phyloP scores from a whole-genome alignment of 768 basidiomycete genomes.

The Crucibulum laeve region DNA sequence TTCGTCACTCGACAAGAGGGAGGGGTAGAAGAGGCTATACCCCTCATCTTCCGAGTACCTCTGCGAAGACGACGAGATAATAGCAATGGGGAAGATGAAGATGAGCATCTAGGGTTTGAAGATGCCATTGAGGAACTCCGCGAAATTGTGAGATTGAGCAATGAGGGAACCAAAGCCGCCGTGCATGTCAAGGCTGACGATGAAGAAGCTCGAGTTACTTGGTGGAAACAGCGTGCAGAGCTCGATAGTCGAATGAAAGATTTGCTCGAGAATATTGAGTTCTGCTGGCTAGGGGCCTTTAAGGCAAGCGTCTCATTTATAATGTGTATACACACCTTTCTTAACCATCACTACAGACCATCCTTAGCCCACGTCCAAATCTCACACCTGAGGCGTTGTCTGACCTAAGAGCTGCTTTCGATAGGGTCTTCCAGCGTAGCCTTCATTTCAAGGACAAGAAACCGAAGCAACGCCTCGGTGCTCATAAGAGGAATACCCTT shows the following conservation, averaged over 20 bases:
- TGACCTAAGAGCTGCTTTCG: conserved; percentile 63
- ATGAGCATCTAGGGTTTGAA: conserved; percentile 69
- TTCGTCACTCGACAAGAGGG: conserved; percentile 78
- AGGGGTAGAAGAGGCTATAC: conserved; percentile 33
- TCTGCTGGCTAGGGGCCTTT: conserved; percentile 96
- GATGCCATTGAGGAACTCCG: conserved; percentile 68
- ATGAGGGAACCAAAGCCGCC: conserved; percentile 72
- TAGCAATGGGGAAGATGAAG: conserved; percentile 62
- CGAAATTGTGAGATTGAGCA: conserved; percentile 77
- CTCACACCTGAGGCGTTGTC: conserved; percentile 41
- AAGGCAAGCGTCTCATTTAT: conserved; percentile 53
- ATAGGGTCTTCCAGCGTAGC: conserved; percentile 69
- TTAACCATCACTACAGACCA: conserved; percentile 40
- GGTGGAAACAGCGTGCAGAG: conserved; percentile 82
- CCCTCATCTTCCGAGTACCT: conserved; percentile 86
- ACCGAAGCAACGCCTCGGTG: conserved; percentile 28
- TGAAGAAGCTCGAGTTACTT: conserved; percentile 57
- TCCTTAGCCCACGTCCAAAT: conserved; percentile 46
- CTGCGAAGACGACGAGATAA: conserved; percentile 78
- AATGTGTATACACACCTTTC: not conserved
- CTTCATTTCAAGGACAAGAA: conserved; percentile 63
- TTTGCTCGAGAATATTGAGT: conserved; percentile 83
- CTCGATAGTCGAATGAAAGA: conserved; percentile 76
- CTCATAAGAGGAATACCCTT: conserved; percentile 27
- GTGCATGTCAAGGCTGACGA: conserved; percentile 67